Evolutionary conservation across 129 eudicot species (phyloP).

Genomic region (Tanacetum coccineum): DNA sequence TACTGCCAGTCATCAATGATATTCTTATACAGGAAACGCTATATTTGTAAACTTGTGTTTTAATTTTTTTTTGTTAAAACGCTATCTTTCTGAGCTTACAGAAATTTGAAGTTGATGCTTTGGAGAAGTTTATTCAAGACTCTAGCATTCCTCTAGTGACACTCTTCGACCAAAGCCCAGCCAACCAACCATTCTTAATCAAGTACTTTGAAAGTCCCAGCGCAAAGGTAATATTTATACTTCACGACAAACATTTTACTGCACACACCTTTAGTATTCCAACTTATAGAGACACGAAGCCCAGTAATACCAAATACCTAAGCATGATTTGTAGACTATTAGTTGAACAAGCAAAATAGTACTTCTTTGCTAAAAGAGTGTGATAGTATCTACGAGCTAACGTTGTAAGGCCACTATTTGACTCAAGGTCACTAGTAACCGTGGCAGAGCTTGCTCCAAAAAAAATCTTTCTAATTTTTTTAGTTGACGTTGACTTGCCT

Average conservation of each 20-base stretch:
- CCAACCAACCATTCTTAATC: conserved; percentile 49
- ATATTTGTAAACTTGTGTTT: too few species aligned
- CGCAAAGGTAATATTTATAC: conserved; percentile 44
- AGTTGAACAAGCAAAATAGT: not conserved
- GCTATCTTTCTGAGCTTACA: conserved; percentile 22
- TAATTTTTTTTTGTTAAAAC: not conserved
- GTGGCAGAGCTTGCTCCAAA: too few species aligned
- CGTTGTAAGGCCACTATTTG: not conserved
- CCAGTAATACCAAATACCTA: not conserved
- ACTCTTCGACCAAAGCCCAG: conserved; percentile 48
- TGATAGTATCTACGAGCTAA: too few species aligned
- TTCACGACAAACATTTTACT: conserved; percentile 3
- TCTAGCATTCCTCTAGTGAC: conserved; percentile 57
- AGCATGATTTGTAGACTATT: not conserved
- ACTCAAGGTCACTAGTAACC: not conserved
- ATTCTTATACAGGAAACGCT: too few species aligned
- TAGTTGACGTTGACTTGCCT: too few species aligned
- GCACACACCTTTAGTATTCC: not conserved
- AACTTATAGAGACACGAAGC: not conserved
- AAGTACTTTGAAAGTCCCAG: conserved; percentile 50
- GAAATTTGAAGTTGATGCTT: conserved; percentile 62
- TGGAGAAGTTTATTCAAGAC: conserved; percentile 70
- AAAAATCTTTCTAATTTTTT: too few species aligned
- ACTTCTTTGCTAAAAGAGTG: too few species aligned
- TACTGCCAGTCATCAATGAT: conserved; percentile 15